phyloP scores from a whole-genome alignment of 2,329 filamentous ascomycete genomes.

The Claviceps africana region DNA sequence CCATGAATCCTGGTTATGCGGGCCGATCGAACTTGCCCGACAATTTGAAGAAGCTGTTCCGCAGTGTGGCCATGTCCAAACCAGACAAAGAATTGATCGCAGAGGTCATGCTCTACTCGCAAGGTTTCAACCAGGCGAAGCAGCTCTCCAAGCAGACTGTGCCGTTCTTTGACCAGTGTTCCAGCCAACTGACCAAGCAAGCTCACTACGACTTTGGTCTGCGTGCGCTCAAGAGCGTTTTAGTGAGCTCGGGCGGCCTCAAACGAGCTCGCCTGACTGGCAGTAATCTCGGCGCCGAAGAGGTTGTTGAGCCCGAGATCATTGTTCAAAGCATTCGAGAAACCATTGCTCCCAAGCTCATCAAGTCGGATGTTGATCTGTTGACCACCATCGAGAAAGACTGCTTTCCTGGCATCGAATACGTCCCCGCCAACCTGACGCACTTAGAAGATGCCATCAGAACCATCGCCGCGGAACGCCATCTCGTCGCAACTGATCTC shows the following conservation, averaged over 20 bases:
- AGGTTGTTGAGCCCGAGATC: constrained; percentile 83
- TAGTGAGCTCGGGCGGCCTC: constrained; percentile 91
- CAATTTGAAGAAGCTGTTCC: constrained; percentile 98
- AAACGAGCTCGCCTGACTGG: constrained; percentile 67
- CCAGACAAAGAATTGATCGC: constrained; percentile 98
- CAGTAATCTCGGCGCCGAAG: constrained; percentile 47
- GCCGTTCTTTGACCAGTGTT: constrained; percentile 92
- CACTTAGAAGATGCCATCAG: constrained; percentile 70
- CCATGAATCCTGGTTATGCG: constrained; percentile 98
- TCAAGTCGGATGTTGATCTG: constrained; percentile 77
- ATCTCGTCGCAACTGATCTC: constrained; percentile 78
- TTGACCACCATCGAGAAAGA: constrained; percentile 73
- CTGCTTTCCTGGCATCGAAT: constrained; percentile 86
- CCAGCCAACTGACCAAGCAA: constrained; percentile 73
- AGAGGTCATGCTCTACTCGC: constrained; percentile 99
- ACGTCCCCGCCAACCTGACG: constrained; percentile 76
- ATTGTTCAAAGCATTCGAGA: constrained; percentile 97
- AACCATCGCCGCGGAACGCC: constrained; percentile 67
- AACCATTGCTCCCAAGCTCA: constrained; percentile 94
- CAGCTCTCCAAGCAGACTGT: constrained; percentile 87
- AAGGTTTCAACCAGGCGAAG: constrained; percentile 96
- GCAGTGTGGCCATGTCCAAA: constrained; percentile 98
- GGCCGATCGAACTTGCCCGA: constrained; percentile 95
- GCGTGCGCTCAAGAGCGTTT: constrained; percentile 92
- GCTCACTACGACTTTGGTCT: constrained; percentile 98